Base-by-base conservation (phyloP, 2,329 filamentous ascomycete species). In the Xylariaceae sp. region DNA sequence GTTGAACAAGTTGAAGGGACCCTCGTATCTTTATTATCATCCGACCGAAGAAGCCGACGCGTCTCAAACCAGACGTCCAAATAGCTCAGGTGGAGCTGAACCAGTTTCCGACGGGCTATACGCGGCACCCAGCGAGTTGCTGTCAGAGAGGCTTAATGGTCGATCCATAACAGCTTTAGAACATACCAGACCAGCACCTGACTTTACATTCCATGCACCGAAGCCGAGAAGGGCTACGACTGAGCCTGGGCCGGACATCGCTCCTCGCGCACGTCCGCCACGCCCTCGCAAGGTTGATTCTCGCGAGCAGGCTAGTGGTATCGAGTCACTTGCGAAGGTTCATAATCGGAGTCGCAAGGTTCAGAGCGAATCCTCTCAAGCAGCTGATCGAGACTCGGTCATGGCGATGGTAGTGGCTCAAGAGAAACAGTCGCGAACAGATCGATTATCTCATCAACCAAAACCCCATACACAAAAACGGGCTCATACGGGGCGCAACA, bases 1-100 rank as follows among this genome's bases (percentile, higher is more conserved):
- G 4, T 41, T 57, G 28, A 60, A 46, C 32, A 60, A 56, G 32
- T 43, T 62, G 9, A 56, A 55, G 35, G 59, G 59, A 3, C 57
- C 58, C n/a, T 60, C 59, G 11, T 61, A 61, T 39, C 49, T 62
- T 3, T 59, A 60, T 34, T 54, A 56, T 31, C 52, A 53, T 16
- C 41, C 50, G 3, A 33, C 45, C 12, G 55, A 53, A 38, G 41
- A 44, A 12, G 19, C 35, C 9, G 40, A 50, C 17, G 38, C 39
- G 4, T 37, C 37, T 19, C 35, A 50, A 13, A 30, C 35, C 17
- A 51, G 50, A 18, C 45, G 48, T 4, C 40, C 50, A 11, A 47
- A 38, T 24, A 53, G 43, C 39, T 48, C 51, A 19, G 51, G 44
- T 12, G 49, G 35, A 40, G 16, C 39, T 38, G 12, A 50, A 37